These are phyloP conservation scores for Solidago caesia DNA, from an alignment of 129 eudicot genomes.

Conservation along the genomic window DNA sequence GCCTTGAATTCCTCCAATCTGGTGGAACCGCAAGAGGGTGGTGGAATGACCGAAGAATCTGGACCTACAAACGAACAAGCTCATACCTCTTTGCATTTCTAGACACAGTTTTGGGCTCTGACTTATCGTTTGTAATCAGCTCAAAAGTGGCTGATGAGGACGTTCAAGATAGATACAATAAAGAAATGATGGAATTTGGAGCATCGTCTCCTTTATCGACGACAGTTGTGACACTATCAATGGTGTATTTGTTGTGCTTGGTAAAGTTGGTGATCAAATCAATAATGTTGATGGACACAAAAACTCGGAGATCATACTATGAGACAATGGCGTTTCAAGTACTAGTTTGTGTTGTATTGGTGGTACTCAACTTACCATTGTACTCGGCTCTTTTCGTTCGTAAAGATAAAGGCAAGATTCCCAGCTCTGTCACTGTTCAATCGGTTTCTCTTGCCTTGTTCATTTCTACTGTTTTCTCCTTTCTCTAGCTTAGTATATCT, in stretches of 20 bases:
- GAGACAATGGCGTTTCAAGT: constrained; percentile 50
- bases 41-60: constrained; percentile 89
- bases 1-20: constrained; percentile 45
- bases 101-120: constrained; percentile 58
- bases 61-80: constrained; percentile 78
- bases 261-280: constrained; percentile 28
- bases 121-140: constrained; percentile 49
- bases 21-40: constrained; percentile 76
- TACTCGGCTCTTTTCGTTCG: constrained; percentile 57
- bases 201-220: constrained; percentile 54
- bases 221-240: constrained; percentile 44
- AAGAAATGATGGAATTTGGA: constrained; percentile 83
- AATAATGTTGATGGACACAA: neutral
- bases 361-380: constrained; percentile 61
- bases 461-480: constrained; percentile 42
- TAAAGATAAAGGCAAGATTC: constrained; percentile 67
- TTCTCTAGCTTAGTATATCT: constrained; percentile 19
- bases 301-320: neutral
- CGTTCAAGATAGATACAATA: constrained; percentile 44
- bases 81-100: constrained; percentile 65
- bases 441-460: constrained; percentile 51
- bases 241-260: constrained; percentile 62
- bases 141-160: constrained; percentile 57
- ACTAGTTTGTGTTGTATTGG: constrained; percentile 48
- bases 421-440: constrained; percentile 40